phyloP scores from a whole-genome alignment of 805 yeast species.

The Torulaspora indica region DNA sequence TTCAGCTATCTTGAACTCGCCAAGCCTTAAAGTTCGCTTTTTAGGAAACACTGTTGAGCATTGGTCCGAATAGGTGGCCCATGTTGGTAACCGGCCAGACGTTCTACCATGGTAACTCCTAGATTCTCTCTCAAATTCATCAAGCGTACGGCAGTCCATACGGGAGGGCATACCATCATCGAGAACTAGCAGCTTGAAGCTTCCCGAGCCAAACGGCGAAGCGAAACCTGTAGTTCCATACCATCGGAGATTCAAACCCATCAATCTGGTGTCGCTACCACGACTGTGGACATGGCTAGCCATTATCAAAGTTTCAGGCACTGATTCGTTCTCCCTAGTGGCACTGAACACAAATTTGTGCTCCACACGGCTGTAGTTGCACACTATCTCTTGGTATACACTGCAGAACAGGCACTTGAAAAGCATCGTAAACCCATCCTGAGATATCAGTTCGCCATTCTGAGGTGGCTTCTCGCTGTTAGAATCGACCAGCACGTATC shows the following conservation, averaged over 20 bases:
- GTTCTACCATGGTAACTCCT: conserved; percentile 18
- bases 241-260: conserved; percentile 39
- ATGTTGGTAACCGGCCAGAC: conserved; percentile 26
- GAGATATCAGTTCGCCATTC: conserved; percentile 12
- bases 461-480: conserved; percentile 14
- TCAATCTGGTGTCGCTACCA: conserved; percentile 33
- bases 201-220: conserved; percentile 36
- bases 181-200: conserved; percentile 34
- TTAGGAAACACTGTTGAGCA: conserved; percentile 26
- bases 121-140: conserved; percentile 14
- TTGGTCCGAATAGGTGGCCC: conserved; percentile 33
- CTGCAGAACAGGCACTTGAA: conserved; percentile 36
- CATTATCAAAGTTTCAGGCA: conserved; percentile 29
- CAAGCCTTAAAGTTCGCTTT: conserved; percentile 26
- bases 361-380: conserved; percentile 26
- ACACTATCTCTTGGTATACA: conserved; percentile 25
- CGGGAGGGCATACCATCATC: conserved; percentile 36
- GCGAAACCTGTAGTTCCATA: conserved; percentile 38
- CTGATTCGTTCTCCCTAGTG: conserved; percentile 15
- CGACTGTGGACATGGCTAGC: conserved; percentile 32
- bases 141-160: conserved; percentile 21
- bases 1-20: conserved; percentile 27
- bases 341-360: conserved; percentile 34
- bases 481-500: conserved; percentile 19
- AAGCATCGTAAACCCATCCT: conserved; percentile 10